These are phyloP conservation scores for Colletotrichum euphorbiae DNA, from an alignment of 2,329 filamentous ascomycete species.

Conservation along the genomic window DNA sequence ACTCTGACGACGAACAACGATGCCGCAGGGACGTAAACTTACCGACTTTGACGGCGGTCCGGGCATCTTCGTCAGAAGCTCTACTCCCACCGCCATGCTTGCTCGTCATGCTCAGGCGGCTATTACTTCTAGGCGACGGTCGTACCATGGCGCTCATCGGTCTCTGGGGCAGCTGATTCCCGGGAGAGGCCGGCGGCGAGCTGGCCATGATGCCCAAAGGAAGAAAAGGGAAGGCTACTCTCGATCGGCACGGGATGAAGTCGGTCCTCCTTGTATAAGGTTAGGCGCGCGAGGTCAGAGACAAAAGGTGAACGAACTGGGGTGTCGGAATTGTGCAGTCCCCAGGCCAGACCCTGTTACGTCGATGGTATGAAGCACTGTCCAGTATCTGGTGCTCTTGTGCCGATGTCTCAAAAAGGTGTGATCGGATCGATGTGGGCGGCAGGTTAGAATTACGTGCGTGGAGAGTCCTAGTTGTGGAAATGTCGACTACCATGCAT, in stretches of 20 bases:
- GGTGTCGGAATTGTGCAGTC: conserved; percentile 28
- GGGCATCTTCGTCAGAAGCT: conserved; percentile 88
- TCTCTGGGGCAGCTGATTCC: conserved; percentile 65
- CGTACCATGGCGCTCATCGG: conserved; percentile 86
- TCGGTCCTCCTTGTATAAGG: conserved; percentile 30
- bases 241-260: conserved; percentile 34
- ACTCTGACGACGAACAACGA: conserved; percentile 6
- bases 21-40: conserved; percentile 56
- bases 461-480: conserved; percentile 24
- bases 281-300: conserved; percentile 21
- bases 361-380: conserved; percentile 28
- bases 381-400: conserved; percentile 22
- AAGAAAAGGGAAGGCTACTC: conserved; percentile 31
- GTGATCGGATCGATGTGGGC: conserved; percentile 27
- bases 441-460: conserved; percentile 12
- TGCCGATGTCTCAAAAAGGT: conserved; percentile 36
- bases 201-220: conserved; percentile 65
- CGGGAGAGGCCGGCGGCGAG: conserved; percentile 77
- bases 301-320: conserved; percentile 16
- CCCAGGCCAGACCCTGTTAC: conserved; percentile 35
- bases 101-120: conserved; percentile 86
- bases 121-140: conserved; percentile 78
- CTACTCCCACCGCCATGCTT: conserved; percentile 81
- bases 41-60: conserved; percentile 97
- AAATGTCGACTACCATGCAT: conserved; percentile 30